phyloP scores from a whole-genome alignment of 441 rosid genomes.

The Erodium moschatum region DNA sequence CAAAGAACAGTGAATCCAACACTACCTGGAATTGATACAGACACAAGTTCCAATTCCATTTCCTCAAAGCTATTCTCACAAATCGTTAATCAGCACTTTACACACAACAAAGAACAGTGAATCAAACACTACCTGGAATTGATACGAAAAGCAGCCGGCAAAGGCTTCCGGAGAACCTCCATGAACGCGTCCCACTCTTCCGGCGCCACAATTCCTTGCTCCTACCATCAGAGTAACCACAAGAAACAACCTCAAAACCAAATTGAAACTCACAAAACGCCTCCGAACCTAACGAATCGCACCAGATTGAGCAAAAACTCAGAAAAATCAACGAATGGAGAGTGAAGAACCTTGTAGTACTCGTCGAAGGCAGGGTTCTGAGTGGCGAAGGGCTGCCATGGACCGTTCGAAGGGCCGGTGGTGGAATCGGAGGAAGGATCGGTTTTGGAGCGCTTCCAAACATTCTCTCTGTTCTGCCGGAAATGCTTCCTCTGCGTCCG shows the following conservation, averaged over 20 bases:
- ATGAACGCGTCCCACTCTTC: conserved; percentile 80
- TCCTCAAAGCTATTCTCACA: too few relatives aligned
- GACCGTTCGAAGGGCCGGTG: conserved; percentile 13
- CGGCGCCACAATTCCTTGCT: conserved; percentile 59
- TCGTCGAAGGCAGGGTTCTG: conserved; percentile 70
- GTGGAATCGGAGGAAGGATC: conserved; percentile 34
- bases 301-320: neutral
- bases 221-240: conserved; percentile 32
- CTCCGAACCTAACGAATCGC: neutral
- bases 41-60: too few relatives aligned
- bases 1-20: neutral
- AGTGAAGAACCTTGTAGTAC: conserved; percentile 57
- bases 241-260: neutral
- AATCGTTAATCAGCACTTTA: too few relatives aligned
- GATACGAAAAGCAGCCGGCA: conserved; percentile 91
- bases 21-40: conserved; percentile 55
- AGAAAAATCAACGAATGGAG: neutral
- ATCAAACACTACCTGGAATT: conserved; percentile 50
- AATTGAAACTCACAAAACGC: neutral
- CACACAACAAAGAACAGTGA: too few relatives aligned
- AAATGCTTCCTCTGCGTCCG: conserved; percentile 55
- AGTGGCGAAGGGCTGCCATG: conserved; percentile 72
- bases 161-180: conserved; percentile 61
- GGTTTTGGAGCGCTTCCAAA: conserved; percentile 59
- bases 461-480: conserved; percentile 58